phyloP scores from a whole-genome alignment of 306 rosid species.

The Quercus variabilis region DNA sequence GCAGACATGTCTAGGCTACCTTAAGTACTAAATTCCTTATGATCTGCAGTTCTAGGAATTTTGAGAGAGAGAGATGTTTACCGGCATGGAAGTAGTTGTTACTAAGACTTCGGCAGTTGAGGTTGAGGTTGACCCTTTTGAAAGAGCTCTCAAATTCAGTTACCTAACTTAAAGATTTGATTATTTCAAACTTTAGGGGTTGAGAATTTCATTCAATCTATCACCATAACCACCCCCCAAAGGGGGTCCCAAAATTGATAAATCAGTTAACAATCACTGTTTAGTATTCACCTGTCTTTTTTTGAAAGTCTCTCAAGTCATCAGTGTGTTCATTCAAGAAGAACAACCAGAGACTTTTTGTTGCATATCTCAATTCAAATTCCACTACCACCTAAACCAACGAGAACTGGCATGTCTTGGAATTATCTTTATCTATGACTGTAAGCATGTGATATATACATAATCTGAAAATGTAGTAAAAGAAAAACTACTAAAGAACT shows the following conservation, averaged over 20 bases:
- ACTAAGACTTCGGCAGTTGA: neutral
- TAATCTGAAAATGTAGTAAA: neutral
- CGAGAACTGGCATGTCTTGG: neutral
- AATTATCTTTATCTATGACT: neutral
- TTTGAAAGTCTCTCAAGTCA: no score
- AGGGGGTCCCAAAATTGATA: neutral
- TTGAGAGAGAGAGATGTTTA: neutral
- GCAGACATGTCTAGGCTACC: conserved; percentile 1
- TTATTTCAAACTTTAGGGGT: neutral
- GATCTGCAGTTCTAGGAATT: neutral
- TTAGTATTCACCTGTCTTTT: neutral
- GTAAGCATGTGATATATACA: conserved; percentile 1
- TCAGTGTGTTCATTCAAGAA: neutral
- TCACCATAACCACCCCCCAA: neutral
- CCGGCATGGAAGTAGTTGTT: neutral
- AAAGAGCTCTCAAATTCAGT: neutral
- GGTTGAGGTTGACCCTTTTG: conserved; percentile 3
- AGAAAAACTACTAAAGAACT: neutral
- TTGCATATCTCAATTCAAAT: neutral
- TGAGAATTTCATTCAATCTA: neutral
- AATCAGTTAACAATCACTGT: neutral
- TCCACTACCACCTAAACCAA: neutral
- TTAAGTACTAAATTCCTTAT: neutral
- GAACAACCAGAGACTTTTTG: conserved; percentile 3
- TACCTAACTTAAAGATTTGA: neutral